Evolutionary conservation across 176 grass and related monocot species (phyloP).

Genomic region (Eragrostis nindensis): DNA sequence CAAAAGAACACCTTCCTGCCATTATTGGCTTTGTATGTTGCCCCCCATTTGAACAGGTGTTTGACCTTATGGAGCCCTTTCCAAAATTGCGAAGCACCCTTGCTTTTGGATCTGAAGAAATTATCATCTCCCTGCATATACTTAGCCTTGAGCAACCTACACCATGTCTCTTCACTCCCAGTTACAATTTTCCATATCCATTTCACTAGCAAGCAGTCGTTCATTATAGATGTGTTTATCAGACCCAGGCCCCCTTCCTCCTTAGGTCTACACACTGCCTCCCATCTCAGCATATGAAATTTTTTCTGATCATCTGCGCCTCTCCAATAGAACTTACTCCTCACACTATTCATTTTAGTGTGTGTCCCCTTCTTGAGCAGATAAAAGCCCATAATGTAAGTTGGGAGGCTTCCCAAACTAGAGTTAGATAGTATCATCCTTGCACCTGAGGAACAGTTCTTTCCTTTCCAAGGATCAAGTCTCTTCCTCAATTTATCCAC

Average conservation of each 20-base stretch:
- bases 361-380: rapidly evolving
- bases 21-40: background rate
- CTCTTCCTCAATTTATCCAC: background rate
- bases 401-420: background rate
- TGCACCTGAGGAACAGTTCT: rapidly evolving
- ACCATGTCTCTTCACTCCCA: background rate
- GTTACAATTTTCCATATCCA: background rate
- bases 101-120: background rate
- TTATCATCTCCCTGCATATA: background rate
- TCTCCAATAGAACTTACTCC: background rate
- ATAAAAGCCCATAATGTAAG: background rate
- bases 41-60: background rate
- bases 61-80: background rate
- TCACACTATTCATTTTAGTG: background rate
- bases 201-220: background rate
- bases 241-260: background rate
- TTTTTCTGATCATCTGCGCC: background rate
- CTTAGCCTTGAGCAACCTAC: background rate
- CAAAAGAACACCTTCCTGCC: background rate
- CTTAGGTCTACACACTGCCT: background rate
- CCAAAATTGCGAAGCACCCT: background rate
- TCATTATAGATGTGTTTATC: background rate
- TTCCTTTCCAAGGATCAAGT: background rate
- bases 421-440: background rate
- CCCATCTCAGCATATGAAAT: background rate